phyloP scores from a whole-genome alignment of 1,284 basidiomycete genomes.

The Acaromyces ingoldii region DNA sequence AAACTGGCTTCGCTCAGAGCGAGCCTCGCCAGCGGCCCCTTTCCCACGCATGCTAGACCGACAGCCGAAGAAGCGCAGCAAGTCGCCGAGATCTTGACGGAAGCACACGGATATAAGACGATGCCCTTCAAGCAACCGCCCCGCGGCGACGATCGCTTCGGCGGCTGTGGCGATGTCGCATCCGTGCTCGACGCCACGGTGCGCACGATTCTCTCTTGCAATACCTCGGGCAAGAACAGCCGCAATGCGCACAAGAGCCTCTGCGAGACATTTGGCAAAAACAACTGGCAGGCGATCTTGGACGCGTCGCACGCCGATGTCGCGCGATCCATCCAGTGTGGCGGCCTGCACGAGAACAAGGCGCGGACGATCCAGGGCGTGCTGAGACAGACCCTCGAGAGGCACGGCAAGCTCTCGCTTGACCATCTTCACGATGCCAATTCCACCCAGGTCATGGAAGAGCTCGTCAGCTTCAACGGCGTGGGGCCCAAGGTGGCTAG shows the following conservation, averaged over 20 bases:
- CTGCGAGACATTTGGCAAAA: constrained; percentile 61
- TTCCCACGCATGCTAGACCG: constrained; percentile 29
- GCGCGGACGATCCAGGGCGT: constrained; percentile 59
- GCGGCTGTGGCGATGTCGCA: constrained; percentile 36
- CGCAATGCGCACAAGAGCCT: constrained; percentile 62
- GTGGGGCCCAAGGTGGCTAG: constrained; percentile 74
- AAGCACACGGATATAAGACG: constrained; percentile 35
- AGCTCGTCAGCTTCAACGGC: constrained; percentile 52
- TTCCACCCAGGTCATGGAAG: constrained; percentile 65
- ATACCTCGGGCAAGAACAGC: constrained; percentile 65
- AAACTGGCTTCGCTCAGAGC: constrained; percentile 28
- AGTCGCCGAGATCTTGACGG: constrained; percentile 37
- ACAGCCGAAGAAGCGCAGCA: constrained; percentile 30
- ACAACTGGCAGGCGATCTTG: constrained; percentile 63
- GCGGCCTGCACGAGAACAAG: constrained; percentile 71
- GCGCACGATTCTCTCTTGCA: constrained; percentile 68
- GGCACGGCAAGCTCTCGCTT: constrained; percentile 47
- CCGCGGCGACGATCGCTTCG: constrained; percentile 21
- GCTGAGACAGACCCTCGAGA: constrained; percentile 19
- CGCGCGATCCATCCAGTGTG: constrained; percentile 63
- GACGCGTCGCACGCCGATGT: constrained; percentile 58
- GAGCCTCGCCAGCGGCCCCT: constrained; percentile 25
- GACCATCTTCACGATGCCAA: constrained; percentile 53
- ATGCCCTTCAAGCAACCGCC: constrained; percentile 20
- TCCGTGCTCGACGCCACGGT: constrained; percentile 65